A percentile compares a stretch with the other conserved stretches of the same genome.
These are phyloP conservation scores for Abrus pulchellus DNA, from an alignment of 306 rosid species.

Conservation along the genomic window DNA sequence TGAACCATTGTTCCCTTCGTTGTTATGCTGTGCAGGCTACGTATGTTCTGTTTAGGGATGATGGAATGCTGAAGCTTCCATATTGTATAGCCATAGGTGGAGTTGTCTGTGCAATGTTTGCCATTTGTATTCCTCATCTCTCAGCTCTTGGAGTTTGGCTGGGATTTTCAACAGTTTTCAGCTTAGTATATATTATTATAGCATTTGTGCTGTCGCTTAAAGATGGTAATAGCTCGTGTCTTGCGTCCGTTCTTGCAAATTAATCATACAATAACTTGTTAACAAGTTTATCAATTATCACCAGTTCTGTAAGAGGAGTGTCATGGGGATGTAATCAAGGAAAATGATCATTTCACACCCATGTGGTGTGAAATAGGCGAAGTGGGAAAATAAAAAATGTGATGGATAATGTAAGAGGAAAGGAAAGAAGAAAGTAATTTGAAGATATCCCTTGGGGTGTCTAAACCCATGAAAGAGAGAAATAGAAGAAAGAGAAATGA, in stretches of 20 bases:
- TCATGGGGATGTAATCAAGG: neutral
- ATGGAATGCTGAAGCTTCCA: constrained; percentile 78
- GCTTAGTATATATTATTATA: constrained; percentile 63
- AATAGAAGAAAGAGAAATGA: too few relatives aligned
- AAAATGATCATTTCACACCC: too few relatives aligned
- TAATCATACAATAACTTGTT: constrained; percentile 10
- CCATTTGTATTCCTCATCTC: constrained; percentile 82
- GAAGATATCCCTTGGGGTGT: too few relatives aligned
- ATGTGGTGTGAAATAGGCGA: too few relatives aligned
- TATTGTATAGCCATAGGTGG: constrained; percentile 82
- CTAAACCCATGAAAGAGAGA: too few relatives aligned
- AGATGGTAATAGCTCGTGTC: constrained; percentile 70
- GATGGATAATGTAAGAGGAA: too few relatives aligned
- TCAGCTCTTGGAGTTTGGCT: constrained; percentile 95
- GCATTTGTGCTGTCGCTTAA: constrained; percentile 67
- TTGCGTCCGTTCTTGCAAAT: neutral
- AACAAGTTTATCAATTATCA: too few relatives aligned
- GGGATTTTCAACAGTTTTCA: constrained; percentile 84
- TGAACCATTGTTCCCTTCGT: neutral
- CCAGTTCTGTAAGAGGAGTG: neutral
- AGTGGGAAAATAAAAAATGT: too few relatives aligned
- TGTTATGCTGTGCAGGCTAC: constrained; percentile 67
- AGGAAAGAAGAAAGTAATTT: too few relatives aligned
- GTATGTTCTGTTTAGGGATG: constrained; percentile 72
- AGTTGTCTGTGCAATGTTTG: constrained; percentile 74